Base-by-base conservation (phyloP, 1,284 basidiomycete genomes). In the Sporisorium reilianum region DNA sequence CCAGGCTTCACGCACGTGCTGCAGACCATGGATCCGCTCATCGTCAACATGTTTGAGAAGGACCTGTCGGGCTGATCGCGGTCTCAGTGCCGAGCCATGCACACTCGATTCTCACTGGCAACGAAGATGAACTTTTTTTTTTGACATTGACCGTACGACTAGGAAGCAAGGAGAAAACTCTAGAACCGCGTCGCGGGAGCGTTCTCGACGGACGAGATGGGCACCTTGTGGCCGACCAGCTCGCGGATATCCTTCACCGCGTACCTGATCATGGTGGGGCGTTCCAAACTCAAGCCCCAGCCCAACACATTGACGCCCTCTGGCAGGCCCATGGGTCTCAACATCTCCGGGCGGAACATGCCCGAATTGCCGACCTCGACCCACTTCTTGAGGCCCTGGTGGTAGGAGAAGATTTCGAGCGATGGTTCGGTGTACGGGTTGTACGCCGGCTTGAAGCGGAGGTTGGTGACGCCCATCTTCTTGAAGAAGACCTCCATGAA, bases 321-420 rank as follows among this genome's bases (percentile, higher is more conserved):
- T 3, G 97, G 97, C 83, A 99, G 91, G 44, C 97, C 97, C 95
- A 99, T 99, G 10, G 97, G 95, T 84, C 82, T 65, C 50, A 99
- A 88, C 96, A 99, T 99, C 85, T 99, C 97, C 3, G 97, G 97
- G 40, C 97, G 90, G 91, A 99, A 99, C 92, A 99, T 97, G 48
- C 97, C 97, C 80, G 93, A 96, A 87, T 89, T 89, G 55, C 88
- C 88, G 63, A 89, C 88, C 83, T 99, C 96, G 50, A 99, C 96
- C 95, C 97, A 99, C 84, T 94, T 94, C 83, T 92, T 89, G 46
- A 99, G 89, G 80, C 92, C 91, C 50, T 95, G 93, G 85, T 99
- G 97, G 90, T 95, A 99, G 34, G 95, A 95, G 86, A 98, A 99
- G 78, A 99, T 97, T 87, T 99, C 97, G 59, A 99, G 90, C n/a